Percentiles rank a stretch among this genome's conserved stretches.
Evolutionary conservation across 345 rosid genomes (phyloP).

Genomic region (Populus davidiana): DNA sequence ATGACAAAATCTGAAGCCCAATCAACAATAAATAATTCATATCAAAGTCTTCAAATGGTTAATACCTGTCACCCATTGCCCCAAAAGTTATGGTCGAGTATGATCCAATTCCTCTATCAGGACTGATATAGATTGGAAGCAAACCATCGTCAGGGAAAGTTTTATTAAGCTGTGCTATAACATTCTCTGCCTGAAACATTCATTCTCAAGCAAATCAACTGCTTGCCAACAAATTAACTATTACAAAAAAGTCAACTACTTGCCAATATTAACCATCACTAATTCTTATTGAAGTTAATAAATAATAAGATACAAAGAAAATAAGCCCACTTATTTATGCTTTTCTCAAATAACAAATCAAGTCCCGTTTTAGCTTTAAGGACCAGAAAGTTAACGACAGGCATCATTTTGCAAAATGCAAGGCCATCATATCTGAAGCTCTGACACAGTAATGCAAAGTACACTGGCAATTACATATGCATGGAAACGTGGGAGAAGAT

Average conservation of each 20-base stretch:
- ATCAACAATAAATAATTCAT: background rate
- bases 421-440: background rate
- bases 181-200: slow-evolving; percentile 74
- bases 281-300: background rate
- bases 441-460: background rate
- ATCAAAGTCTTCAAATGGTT: slow-evolving; percentile 1
- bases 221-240: background rate
- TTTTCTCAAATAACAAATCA: background rate
- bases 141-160: slow-evolving; percentile 89
- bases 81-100: slow-evolving; percentile 86
- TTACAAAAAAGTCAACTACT: background rate
- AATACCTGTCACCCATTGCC: slow-evolving; percentile 99
- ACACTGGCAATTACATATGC: background rate
- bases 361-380: background rate
- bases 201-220: background rate
- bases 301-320: background rate
- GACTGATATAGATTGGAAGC: slow-evolving; percentile 84
- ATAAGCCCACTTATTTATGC: background rate
- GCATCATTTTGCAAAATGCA: background rate
- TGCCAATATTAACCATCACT: background rate
- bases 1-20: background rate
- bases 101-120: slow-evolving; percentile 53
- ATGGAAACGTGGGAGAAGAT: background rate
- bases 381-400: background rate
- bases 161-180: slow-evolving; percentile 62